Evolutionary conservation across 2,329 filamentous ascomycete genomes (phyloP).

Genomic region (Diplodia scrobiculata): DNA sequence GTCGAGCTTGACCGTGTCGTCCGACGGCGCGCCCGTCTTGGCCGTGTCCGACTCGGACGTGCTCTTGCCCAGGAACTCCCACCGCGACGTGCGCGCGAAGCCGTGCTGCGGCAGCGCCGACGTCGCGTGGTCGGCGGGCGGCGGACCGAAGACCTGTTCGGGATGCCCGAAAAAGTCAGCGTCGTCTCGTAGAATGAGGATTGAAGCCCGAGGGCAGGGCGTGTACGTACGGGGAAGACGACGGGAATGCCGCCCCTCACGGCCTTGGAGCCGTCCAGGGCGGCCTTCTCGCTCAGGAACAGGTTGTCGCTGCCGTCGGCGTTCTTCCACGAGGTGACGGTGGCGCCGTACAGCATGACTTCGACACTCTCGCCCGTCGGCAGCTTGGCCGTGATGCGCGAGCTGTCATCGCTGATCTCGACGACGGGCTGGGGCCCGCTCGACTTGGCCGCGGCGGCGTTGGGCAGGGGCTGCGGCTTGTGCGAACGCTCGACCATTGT

Average conservation of each 20-base stretch:
- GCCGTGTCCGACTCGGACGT: slow-evolving; percentile 61
- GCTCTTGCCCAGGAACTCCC: slow-evolving; percentile 93
- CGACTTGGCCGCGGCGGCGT: slow-evolving; percentile 59
- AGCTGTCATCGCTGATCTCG: slow-evolving; percentile 69
- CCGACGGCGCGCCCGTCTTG: slow-evolving; percentile 36
- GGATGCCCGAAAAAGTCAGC: slow-evolving; percentile 1
- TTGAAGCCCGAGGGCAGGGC: no score
- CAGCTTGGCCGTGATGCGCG: slow-evolving; percentile 74
- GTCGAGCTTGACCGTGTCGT: slow-evolving; percentile 82
- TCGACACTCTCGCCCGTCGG: slow-evolving; percentile 85
- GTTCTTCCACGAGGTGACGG: slow-evolving; percentile 85
- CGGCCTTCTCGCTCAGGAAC: slow-evolving; percentile 78
- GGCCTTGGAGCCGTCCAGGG: slow-evolving; percentile 82
- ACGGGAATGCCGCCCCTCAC: slow-evolving; percentile 90
- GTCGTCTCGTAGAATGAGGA: neutral
- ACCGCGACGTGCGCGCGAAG: slow-evolving; percentile 84
- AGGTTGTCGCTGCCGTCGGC: slow-evolving; percentile 76
- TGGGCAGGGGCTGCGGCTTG: slow-evolving; percentile 63
- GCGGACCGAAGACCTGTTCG: slow-evolving; percentile 77
- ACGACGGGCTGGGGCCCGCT: slow-evolving; percentile 78
- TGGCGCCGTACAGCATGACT: slow-evolving; percentile 87
- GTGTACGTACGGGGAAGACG: slow-evolving; percentile 76
- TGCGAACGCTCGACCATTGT: slow-evolving; percentile 80
- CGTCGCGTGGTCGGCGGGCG: slow-evolving; percentile 74
- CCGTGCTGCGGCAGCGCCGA: slow-evolving; percentile 85